phyloP scores from a whole-genome alignment of 345 rosid genomes.

The Bretschneidera sinensis region DNA sequence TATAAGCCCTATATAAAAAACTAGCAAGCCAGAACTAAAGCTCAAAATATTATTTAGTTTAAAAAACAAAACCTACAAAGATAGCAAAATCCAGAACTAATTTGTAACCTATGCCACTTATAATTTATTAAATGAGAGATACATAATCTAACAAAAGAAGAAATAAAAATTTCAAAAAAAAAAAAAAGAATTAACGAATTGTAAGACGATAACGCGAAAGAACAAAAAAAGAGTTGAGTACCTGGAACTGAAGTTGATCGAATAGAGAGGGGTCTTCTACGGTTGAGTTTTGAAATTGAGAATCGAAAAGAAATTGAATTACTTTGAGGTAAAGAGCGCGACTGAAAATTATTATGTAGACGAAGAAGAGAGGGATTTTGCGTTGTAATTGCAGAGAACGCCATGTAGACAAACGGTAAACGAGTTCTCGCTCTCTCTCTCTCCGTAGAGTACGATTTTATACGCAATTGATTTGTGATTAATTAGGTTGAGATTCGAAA shows the following conservation, averaged over 20 bases:
- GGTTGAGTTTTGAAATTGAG: slow-evolving; percentile 32
- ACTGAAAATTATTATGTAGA: slow-evolving; percentile 13
- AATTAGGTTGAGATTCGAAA: too few species aligned
- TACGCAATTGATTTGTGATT: too few species aligned
- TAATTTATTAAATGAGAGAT: too few species aligned
- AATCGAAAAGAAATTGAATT: slow-evolving; percentile 38
- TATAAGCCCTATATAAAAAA: too few species aligned
- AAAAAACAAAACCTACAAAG: neutral
- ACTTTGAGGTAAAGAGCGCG: slow-evolving; percentile 12
- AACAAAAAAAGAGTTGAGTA: slow-evolving; percentile 11
- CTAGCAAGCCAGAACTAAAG: too few species aligned
- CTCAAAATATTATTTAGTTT: too few species aligned
- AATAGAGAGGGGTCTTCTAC: slow-evolving; percentile 34
- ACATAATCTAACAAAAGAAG: neutral
- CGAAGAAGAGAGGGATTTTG: slow-evolving; percentile 26
- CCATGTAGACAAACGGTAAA: slow-evolving; percentile 29
- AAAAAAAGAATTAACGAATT: neutral
- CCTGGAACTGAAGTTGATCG: slow-evolving; percentile 61
- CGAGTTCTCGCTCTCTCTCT: too few species aligned
- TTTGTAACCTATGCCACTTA: neutral
- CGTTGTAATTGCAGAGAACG: slow-evolving; percentile 35
- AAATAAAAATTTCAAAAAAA: neutral
- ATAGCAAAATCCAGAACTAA: neutral
- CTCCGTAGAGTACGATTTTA: too few species aligned
- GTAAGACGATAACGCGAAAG: neutral